Base-by-base conservation (phyloP, 140 eudicot genomes). In the Eryngium alpinum region DNA sequence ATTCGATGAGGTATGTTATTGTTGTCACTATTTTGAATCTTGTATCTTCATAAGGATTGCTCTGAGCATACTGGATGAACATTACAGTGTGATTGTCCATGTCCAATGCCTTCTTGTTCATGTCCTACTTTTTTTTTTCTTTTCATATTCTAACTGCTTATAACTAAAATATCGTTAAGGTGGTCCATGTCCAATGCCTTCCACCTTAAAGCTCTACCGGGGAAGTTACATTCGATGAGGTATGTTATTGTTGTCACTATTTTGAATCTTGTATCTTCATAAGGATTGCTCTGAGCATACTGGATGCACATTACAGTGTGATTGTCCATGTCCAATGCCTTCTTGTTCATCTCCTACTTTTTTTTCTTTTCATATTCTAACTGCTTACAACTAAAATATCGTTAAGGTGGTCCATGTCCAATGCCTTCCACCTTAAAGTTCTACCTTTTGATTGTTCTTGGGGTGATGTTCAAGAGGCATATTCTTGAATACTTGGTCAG, bases 211-310 rank as follows among this genome's bases (percentile, higher is more conserved):
- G 7, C 7, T 38, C 5, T 38, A 38, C 46, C 46, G n/a, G n/a
- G n/a, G n/a, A n/a, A n/a, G 99, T 95, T 77, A 95, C 99, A 83
- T 88, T 84, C 80, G 99, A 95, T 75, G 98, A 94, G 97, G 98
- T 94, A 78, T 83, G 88, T 77, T 80, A 53, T 44, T 76, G 59
- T 25, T 69, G 19, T 79, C 79, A 52, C 84, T 82, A 44, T 66
- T 38, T n/a, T 33, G 46, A 38, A 50, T 77, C 46, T 43, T 56
- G 69, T 67, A 34, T 49, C 57, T 38, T n/a, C 18, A 43, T 4
- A 51, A 24, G 18, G 22, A 21, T 63, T 65, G 25, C 13, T 14
- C 52, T 11, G 51, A 59, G 67, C 22, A 29, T 60, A 7, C 17
- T 56, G 22, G 43, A 19, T 65, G 1, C 62, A 65, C 46, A 25